phyloP scores from a whole-genome alignment of 2,329 filamentous ascomycete species.

The Aspergillus latus region DNA sequence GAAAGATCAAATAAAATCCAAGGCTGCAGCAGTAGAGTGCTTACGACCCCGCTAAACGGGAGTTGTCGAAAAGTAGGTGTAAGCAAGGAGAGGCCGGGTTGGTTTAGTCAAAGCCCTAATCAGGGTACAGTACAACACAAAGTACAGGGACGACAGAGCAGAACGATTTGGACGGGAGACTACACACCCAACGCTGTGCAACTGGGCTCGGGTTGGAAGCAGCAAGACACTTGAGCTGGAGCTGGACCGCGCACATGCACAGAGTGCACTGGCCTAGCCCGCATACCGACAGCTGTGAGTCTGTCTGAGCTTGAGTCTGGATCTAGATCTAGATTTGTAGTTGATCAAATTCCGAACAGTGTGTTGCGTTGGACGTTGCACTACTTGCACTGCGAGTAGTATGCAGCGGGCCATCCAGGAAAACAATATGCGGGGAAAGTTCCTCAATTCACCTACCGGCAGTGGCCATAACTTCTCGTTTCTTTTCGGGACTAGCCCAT shows the following conservation, averaged over 20 bases:
- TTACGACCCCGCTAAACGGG: not conserved
- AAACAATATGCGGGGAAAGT: conserved; percentile 4
- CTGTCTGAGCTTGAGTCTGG: not conserved
- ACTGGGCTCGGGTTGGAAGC: not conserved
- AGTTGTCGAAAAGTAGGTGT: not conserved
- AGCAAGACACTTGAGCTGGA: not conserved
- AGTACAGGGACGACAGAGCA: not conserved
- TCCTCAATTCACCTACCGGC: not conserved
- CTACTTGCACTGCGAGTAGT: not conserved
- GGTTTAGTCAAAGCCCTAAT: not conserved
- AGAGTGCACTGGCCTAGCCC: not conserved
- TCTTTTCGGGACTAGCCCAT: conserved; percentile 1
- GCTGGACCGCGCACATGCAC: not conserved
- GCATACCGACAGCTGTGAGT: not conserved
- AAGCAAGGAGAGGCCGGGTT: not conserved
- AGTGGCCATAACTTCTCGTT: not conserved
- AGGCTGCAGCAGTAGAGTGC: not conserved
- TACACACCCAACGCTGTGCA: not conserved
- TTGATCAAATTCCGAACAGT: not conserved
- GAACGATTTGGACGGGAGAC: not conserved
- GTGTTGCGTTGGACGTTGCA: conserved; percentile 6
- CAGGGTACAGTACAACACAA: not conserved
- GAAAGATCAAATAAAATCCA: not conserved
- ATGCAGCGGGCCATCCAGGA: conserved; percentile 10
- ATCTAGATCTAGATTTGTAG: not conserved